Evolutionary conservation across 1,284 basidiomycete species (phyloP).

Genomic region (Ceratobasidium sp.): DNA sequence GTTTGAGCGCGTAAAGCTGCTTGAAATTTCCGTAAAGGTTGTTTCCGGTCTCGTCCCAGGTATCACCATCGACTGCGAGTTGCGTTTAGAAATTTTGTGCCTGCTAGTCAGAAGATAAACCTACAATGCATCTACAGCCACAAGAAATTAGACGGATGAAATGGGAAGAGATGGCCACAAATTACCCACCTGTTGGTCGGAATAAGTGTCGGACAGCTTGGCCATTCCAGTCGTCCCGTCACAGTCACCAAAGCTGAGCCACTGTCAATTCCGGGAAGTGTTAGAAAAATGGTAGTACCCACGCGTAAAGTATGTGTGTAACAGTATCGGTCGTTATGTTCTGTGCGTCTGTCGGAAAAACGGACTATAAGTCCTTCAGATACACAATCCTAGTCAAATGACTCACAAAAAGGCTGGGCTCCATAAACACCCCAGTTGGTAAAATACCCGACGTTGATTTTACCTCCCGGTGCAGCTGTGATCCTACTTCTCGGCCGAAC

Average conservation of each 20-base stretch:
- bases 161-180: neutral
- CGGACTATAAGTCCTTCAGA: neutral
- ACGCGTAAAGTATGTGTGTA: constrained; percentile 34
- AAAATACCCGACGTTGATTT: constrained; percentile 68
- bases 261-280: neutral
- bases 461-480: constrained; percentile 50
- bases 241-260: constrained; percentile 54
- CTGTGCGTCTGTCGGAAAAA: neutral
- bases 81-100: neutral
- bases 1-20: constrained; percentile 77
- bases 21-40: constrained; percentile 78
- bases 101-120: neutral
- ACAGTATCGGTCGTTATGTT: constrained; percentile 33
- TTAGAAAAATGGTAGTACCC: neutral
- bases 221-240: constrained; percentile 54
- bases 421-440: constrained; percentile 37
- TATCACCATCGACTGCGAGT: constrained; percentile 44
- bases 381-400: neutral
- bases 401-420: constrained; percentile 30
- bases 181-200: constrained; percentile 53
- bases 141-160: neutral
- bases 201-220: constrained; percentile 57
- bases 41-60: constrained; percentile 54
- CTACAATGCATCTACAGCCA: constrained; percentile 43
- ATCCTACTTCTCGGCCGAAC: constrained; percentile 22